Base-by-base conservation (phyloP, 257 asterid genomes). In the Jacaranda mimosifolia region DNA sequence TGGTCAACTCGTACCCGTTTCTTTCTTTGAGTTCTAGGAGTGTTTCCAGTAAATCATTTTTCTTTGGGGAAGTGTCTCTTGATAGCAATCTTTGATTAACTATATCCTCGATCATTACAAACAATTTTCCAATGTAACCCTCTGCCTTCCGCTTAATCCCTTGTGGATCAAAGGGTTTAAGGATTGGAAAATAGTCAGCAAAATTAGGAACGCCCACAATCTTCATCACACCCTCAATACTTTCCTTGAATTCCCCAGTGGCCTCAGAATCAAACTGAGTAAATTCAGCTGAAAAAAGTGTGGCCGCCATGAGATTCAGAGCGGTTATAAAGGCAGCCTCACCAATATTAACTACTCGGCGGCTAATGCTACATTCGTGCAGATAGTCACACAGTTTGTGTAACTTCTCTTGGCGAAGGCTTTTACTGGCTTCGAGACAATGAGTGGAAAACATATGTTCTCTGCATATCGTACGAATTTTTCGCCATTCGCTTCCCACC, bases 251-350 rank as follows among this genome's bases (percentile, higher is more conserved):
- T 35, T 82, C 88, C 35, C 71, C 78, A 14, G 72, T 71, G 3
- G 68, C 21, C 7, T 75, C 66, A 5, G 78, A 77, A 5, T 78
- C 85, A 1, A 68, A 64, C 5, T 79, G 76, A 1, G 80, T 63
- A 10, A 79, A 53, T 43, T 82, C 79, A 0, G 12, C 14, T 0
- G 90, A 86, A 32, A 86, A 86, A 0, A 86, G 74, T 0, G 85
- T 79, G 72, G 46, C 74, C 1, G 90, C 79, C 77, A 84, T 79
- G 51, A 86, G 79, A 51, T 86, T 84, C 11, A 84, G 70, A 17
- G 85, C 72, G 0, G 88, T 86, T 0, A 67, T 73, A 4, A 84
- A 82, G 18, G 77, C 73, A 4, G 81, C 84, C 3, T 76, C 84
- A 0, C 77, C 81, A 3, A 86, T 59, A 14, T 86, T 69, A 11